Conservation (phyloP, 495 filamentous ascomycete species). For the Tuber magnatum region DNA sequence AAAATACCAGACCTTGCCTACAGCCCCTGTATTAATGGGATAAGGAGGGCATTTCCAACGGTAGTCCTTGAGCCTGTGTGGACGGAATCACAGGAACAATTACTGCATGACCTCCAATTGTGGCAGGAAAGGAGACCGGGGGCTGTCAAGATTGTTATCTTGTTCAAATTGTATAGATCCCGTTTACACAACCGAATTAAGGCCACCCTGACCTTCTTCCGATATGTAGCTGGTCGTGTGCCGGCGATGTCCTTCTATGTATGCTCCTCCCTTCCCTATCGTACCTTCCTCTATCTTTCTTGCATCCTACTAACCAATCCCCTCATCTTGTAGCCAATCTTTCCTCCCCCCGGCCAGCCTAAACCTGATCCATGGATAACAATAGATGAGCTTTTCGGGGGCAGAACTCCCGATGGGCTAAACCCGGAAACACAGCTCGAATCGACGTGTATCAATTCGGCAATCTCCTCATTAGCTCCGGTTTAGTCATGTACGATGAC, state of each 20-base stretch:
- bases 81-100: not conserved
- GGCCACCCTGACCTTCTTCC: not conserved
- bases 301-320: not conserved
- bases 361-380: too few relatives aligned
- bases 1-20: not conserved
- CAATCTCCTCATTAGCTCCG: constrained; percentile 79
- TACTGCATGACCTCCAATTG: not conserved
- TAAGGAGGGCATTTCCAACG: not conserved
- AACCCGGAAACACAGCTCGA: constrained; percentile 37
- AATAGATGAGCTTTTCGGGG: too few relatives aligned
- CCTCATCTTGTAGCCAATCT: not conserved
- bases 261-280: too few relatives aligned
- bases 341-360: too few relatives aligned
- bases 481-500: constrained; percentile 77
- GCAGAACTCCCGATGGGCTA: too few relatives aligned
- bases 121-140: not conserved
- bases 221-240: not conserved
- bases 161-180: not conserved
- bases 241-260: too few relatives aligned
- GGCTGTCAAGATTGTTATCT: not conserved
- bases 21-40: not conserved
- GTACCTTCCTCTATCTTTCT: not conserved
- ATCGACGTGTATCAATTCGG: constrained; percentile 87
- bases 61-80: not conserved
- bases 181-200: not conserved